Base-by-base conservation (phyloP, 768 basidiomycete genomes). In the Lactarius akahatsu region DNA sequence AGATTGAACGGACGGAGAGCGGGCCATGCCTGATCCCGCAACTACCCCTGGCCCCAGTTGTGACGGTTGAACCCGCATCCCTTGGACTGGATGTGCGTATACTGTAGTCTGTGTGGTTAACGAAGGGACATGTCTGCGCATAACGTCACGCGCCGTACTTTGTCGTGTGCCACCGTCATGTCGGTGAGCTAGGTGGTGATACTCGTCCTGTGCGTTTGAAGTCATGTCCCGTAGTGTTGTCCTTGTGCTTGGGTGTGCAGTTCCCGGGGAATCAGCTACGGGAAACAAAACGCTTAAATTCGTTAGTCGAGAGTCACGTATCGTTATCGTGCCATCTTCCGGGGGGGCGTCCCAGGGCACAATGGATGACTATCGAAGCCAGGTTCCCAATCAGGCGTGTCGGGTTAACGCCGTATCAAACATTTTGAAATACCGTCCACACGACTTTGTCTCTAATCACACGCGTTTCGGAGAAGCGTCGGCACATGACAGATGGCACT, bases 201-300 rank as follows among this genome's bases (percentile, higher is more conserved):
- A 26, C 4, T 6, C 1, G 47, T 23, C 11, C 4, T 18, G 40
- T 59, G 41, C 1, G 41, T 59, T 47, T 23, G 45, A n/a, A 11
- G 23, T 3, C 40, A 56, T 57, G 45, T 10, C 30, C 41, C 15
- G 8, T n/a, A 32, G 38, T 2, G 23, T 34, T 50, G 7, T 61
- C 20, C n/a, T 61, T 38, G 47, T 9, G 18, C 3, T 20, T 40
- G 45, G 38, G 38, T 11, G 45, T 61, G 45, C 60, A 28, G n/a
- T 66, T 40, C 52, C 62, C 54, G 58, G 40, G 61, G 41, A 32
- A 59, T 32, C 34, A 45, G 40, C 38, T 34, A 54, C 32, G 38
- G n/a, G 28, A 20, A 18, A n/a, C 8, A 38, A 36, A 43, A 43
- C n/a, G 20, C 26, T 63, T 67, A 59, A 63, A 67, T 58, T 26